Evolutionary conservation across 1,284 basidiomycete genomes (phyloP).

Genomic region (Sanguinoderma infundibulare): DNA sequence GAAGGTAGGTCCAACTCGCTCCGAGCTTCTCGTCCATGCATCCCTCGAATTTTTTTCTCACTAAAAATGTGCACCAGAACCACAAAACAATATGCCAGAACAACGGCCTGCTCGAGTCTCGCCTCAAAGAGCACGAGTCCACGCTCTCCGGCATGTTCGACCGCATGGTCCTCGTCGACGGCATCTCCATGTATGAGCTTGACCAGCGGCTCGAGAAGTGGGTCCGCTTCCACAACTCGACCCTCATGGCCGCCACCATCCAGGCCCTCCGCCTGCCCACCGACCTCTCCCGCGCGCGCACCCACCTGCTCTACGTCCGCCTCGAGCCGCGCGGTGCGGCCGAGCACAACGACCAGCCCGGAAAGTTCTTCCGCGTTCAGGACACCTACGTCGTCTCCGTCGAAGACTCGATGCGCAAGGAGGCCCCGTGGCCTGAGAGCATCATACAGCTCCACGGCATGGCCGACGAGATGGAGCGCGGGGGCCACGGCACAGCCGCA

Average conservation of each 20-base stretch:
- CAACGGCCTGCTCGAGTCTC: constrained; percentile 25
- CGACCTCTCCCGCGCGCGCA: constrained; percentile 26
- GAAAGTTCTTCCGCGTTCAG: constrained; percentile 30
- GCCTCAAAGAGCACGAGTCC: constrained; percentile 25
- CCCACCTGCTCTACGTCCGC: constrained; percentile 29
- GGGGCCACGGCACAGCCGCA: constrained; percentile 22
- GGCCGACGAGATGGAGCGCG: constrained; percentile 27
- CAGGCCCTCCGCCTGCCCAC: constrained; percentile 29
- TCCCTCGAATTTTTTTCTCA: background rate
- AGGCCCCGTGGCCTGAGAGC: constrained; percentile 31
- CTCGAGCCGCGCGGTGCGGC: constrained; percentile 21
- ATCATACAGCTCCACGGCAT: constrained; percentile 26
- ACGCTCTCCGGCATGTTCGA: constrained; percentile 23
- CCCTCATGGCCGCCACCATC: constrained; percentile 32
- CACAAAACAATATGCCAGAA: constrained; percentile 30
- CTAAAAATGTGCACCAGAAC: constrained; percentile 17
- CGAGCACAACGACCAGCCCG: constrained; percentile 27
- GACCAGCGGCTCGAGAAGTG: constrained; percentile 36
- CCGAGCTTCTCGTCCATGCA: background rate
- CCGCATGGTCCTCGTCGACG: constrained; percentile 29
- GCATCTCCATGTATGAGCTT: constrained; percentile 31
- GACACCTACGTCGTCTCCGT: constrained; percentile 25
- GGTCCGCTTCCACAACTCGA: constrained; percentile 31
- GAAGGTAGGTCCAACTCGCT: constrained; percentile 25
- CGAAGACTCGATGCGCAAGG: constrained; percentile 21